phyloP scores from a whole-genome alignment of 192 early-diverging fungal genomes.

The Spinellus fusiger region DNA sequence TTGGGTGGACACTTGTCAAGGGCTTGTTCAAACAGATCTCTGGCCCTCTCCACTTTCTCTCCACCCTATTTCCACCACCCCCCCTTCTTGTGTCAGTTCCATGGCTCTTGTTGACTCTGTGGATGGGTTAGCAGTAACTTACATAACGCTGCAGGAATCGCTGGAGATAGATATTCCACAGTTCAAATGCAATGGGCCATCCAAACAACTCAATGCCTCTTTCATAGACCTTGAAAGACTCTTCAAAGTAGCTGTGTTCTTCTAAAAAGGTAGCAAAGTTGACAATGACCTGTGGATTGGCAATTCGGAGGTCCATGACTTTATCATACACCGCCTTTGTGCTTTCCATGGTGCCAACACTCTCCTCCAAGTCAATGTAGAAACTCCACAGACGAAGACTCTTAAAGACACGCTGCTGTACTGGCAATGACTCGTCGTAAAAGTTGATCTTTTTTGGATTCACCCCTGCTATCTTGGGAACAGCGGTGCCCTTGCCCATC shows the following conservation, averaged over 20 bases:
- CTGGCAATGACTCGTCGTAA: slow-evolving; percentile 73
- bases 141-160: slow-evolving; percentile 81
- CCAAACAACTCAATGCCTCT: slow-evolving; percentile 95
- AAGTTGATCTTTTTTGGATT: slow-evolving; percentile 54
- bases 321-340: slow-evolving; percentile 84
- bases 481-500: slow-evolving; percentile 75
- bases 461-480: slow-evolving; percentile 42
- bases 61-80: slow-evolving; percentile 61
- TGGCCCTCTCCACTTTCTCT: slow-evolving; percentile 78
- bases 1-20: slow-evolving; percentile 78
- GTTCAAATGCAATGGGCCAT: slow-evolving; percentile 92
- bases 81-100: too few relatives aligned
- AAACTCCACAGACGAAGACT: slow-evolving; percentile 86
- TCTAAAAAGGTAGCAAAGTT: slow-evolving; percentile 91
- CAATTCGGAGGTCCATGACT: slow-evolving; percentile 90
- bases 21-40: slow-evolving; percentile 96
- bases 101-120: not conserved
- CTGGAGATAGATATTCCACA: slow-evolving; percentile 94
- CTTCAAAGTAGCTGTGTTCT: slow-evolving; percentile 88
- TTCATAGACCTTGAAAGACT: slow-evolving; percentile 93
- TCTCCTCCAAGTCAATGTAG: slow-evolving; percentile 93
- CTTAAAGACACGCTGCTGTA: slow-evolving; percentile 81
- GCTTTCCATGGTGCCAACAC: slow-evolving; percentile 74
- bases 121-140: slow-evolving; percentile 13
- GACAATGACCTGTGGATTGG: slow-evolving; percentile 93